Base-by-base conservation (phyloP, 202 grass and related monocot species). In the Cymbopogon flexuosus region DNA sequence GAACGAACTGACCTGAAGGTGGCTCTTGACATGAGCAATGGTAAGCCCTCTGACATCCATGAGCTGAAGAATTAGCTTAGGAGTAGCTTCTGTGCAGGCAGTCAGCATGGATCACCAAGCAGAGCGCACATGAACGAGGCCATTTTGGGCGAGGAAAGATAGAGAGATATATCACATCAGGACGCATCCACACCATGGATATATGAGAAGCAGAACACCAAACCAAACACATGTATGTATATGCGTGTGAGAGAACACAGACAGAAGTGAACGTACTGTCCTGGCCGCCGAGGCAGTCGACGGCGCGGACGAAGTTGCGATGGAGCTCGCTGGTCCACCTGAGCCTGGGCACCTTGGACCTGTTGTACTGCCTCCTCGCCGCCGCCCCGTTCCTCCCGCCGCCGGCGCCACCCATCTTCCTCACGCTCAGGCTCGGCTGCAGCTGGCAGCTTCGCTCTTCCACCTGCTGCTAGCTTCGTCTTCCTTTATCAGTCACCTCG, bases 291-390 rank as follows among this genome's bases (percentile, higher is more conserved):
- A 99, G 92, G 87, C 73, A 78, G 37, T 81, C 88, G 29, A 99
- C 82, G 77, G 96, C 96, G 35, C 88, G 75, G 49, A 93, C 51
- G 69, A 99, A 99, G 88, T 83, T 85, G 59, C 35, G 83, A 74
- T 99, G 92, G 76, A 99, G 90, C 64, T 99, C 96, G 27, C 75
- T 84, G 0, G 95, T 98, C 95, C 95, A 98, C 76, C 90, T 59
- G 81, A 98, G 49, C 59, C 92, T 76, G 9, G 96, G 90, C 76
- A 88, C 77, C 60, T 72, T 83, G 8, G 92, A 99, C 82, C 96
- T 88, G 40, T 79, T 95, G 81, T 99, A 99, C 29, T 64, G 90
- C 80, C 96, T 84, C 80, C 96, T 84, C 68, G 87, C 85, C 76
- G 85, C 87, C 3, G 73, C 39, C 16, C 80, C 81, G 40, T 76